Evolutionary conservation across 2,329 filamentous ascomycete genomes (phyloP).

Genomic region (Hypoxylon sp.): DNA sequence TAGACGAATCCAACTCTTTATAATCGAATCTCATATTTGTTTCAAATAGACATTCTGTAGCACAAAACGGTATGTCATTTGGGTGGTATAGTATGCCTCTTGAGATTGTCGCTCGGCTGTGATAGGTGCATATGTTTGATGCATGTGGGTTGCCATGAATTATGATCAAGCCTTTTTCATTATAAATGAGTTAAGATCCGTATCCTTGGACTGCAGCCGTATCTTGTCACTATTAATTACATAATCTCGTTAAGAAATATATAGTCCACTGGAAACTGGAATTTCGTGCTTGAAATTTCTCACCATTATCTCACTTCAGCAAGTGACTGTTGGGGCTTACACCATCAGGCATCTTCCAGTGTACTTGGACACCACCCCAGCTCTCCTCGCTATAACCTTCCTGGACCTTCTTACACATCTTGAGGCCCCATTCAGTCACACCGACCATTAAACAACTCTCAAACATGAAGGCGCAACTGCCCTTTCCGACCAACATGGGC

Average conservation of each 20-base stretch:
- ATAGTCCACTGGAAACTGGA: neutral
- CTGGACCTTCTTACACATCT: slow-evolving; percentile 71
- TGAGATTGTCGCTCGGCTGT: neutral
- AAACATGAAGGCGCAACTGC: slow-evolving; percentile 78
- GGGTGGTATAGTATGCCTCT: neutral
- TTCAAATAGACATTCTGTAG: neutral
- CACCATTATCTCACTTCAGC: slow-evolving; percentile 48
- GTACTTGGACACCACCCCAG: slow-evolving; percentile 78
- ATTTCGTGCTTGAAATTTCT: neutral
- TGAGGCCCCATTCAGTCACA: slow-evolving; percentile 78
- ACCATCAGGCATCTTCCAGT: slow-evolving; percentile 67
- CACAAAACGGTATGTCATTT: neutral
- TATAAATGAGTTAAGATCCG: neutral
- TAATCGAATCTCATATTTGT: neutral
- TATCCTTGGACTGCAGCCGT: neutral
- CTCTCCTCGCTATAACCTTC: slow-evolving; percentile 84
- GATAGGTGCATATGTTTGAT: neutral
- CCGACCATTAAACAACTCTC: slow-evolving; percentile 79
- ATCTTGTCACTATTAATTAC: neutral
- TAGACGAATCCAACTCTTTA: neutral
- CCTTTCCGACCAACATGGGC: slow-evolving; percentile 71
- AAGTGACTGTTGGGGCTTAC: slow-evolving; percentile 48
- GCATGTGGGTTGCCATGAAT: neutral
- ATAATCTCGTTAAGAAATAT: neutral
- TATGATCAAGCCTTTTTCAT: neutral